Percentiles rank a stretch among this genome's conserved stretches.
Conservation (phyloP, 2,329 filamentous ascomycete genomes). For the Alternaria alternata region DNA sequence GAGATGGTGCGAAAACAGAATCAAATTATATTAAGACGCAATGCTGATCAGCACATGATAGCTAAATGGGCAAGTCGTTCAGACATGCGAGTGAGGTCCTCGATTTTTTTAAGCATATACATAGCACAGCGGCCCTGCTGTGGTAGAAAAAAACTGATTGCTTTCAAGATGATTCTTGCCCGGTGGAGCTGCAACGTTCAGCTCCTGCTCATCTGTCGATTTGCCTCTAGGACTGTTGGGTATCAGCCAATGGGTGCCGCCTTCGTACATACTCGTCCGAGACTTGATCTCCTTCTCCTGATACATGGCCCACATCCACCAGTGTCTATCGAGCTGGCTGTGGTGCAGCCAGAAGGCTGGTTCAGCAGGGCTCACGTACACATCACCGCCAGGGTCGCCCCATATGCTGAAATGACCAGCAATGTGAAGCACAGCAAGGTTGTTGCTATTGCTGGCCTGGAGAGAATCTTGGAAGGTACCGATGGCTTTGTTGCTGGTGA, state of each 20-base stretch:
- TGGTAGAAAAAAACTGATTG: constrained; percentile 41
- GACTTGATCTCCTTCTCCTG: constrained; percentile 40
- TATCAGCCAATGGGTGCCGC: constrained; percentile 54
- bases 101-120: constrained; percentile 34
- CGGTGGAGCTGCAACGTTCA: constrained; percentile 34
- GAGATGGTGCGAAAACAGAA: neutral
- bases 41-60: neutral
- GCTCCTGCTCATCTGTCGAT: constrained; percentile 39
- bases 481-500: constrained; percentile 32
- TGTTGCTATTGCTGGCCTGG: constrained; percentile 23
- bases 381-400: constrained; percentile 55
- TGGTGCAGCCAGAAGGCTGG: constrained; percentile 60
- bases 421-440: constrained; percentile 49
- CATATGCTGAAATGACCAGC: constrained; percentile 57
- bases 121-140: constrained; percentile 45
- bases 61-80: neutral
- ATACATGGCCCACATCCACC: constrained; percentile 60
- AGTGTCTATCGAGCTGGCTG: constrained; percentile 57
- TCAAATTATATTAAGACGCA: too few species aligned
- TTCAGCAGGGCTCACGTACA: constrained; percentile 57
- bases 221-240: constrained; percentile 54
- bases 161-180: constrained; percentile 33
- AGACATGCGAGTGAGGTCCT: too few species aligned
- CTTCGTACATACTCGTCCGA: constrained; percentile 49
- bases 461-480: constrained; percentile 37